A percentile compares a stretch with the other conserved stretches of the same genome.
Conservation (phyloP, 257 asterid genomes). For the Cinchona pubescens region DNA sequence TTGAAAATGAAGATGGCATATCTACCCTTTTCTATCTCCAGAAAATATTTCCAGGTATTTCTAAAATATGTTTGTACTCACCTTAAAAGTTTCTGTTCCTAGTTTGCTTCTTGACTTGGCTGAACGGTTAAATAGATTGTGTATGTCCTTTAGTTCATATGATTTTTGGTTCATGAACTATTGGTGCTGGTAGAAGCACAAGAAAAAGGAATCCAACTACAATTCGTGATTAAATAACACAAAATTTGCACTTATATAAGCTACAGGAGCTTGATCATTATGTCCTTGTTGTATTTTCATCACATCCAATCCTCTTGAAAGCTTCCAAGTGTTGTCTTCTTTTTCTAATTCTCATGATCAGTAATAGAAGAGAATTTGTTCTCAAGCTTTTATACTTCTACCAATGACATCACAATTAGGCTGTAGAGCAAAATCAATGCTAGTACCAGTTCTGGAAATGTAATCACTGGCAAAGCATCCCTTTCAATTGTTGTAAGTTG, state of each 20-base stretch:
- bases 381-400: not conserved
- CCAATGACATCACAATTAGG: not conserved
- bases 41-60: constrained; percentile 89
- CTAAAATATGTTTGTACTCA: not conserved
- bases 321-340: not conserved
- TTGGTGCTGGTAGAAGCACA: not conserved
- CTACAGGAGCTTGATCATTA: not conserved
- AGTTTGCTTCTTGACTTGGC: not conserved
- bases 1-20: constrained; percentile 98
- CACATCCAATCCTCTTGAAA: not conserved
- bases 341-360: too few relatives aligned
- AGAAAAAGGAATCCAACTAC: not conserved
- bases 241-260: too few relatives aligned
- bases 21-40: constrained; percentile 91
- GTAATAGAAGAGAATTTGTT: not conserved
- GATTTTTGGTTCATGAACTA: too few relatives aligned
- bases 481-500: not conserved
- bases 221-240: not conserved
- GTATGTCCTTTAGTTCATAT: not conserved
- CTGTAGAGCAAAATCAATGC: not conserved
- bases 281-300: not conserved
- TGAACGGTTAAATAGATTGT: not conserved
- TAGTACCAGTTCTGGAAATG: not conserved
- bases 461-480: not conserved
- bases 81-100: not conserved